Conservation (phyloP, 148 eudicot species). For the Dianthus caryophyllus region DNA sequence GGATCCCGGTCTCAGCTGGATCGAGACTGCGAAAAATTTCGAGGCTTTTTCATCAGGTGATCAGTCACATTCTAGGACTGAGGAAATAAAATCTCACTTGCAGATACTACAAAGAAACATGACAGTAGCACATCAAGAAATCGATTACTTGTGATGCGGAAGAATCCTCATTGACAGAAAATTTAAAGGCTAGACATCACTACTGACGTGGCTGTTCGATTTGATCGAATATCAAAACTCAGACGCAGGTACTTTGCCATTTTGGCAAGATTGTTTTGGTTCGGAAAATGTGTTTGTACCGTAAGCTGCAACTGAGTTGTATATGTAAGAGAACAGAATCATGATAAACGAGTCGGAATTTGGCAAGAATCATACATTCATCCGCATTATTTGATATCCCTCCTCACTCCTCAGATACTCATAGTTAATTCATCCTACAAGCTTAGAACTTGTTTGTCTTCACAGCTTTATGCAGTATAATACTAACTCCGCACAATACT, state of each 20-base stretch:
- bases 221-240: background rate
- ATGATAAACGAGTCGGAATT: no score
- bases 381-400: background rate
- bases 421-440: background rate
- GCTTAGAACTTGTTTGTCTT: background rate
- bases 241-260: background rate
- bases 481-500: no score
- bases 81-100: conserved; percentile 44
- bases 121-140: conserved; percentile 19
- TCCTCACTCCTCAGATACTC: no score
- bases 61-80: conserved; percentile 43
- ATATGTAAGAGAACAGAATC: no score
- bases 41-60: conserved; percentile 68
- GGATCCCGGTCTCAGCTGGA: conserved; percentile 84
- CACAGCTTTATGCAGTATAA: no score
- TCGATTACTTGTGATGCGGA: conserved; percentile 26
- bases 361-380: no score
- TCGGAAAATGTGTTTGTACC: no score
- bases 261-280: no score
- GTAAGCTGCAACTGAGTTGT: no score
- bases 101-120: conserved; percentile 34
- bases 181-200: background rate
- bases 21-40: conserved; percentile 36
- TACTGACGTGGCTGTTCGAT: background rate
- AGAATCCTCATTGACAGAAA: background rate